Base-by-base conservation (phyloP, 345 rosid species). In the Pseudoturritis turrita region DNA sequence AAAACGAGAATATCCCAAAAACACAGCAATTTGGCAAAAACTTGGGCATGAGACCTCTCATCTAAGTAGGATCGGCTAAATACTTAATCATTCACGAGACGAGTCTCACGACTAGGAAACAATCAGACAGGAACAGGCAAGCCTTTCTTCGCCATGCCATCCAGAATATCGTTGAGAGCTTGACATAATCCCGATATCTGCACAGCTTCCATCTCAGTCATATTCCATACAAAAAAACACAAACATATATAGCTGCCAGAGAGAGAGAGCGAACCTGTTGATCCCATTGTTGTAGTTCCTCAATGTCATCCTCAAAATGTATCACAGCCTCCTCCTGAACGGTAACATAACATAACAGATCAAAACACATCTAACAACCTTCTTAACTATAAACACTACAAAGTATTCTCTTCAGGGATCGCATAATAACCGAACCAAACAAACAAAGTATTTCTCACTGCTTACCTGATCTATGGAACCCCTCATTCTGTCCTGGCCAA, bases 261-360 rank as follows among this genome's bases (percentile, higher is more conserved):
- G 33, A 72, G 47, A 75, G 64, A 52, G 62, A 37, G 23, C 29
- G 37, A 21, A 94, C 97, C 97, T 89, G 98, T 68, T 95, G 98
- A 86, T 91, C 99, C 99, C 98, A 95, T 75, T 85, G 99, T 77
- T 87, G 96, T 76, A 95, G 83, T 73, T 91, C 98, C 55, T 89
- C 96, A 13, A 91, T 85, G 77, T 89, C 99, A 71, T 95, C 99
- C 76, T 91, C 98, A 66, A 95, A 95, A 78, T 95, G 98, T 71
- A 95, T 91, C 65, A 91, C 89, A 45, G 96, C 97, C 80, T 91
- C 99, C 56, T 91, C 99, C 97, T 95, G 75, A 69, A 54, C 22
- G 28, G 14, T 50, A 65, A n/a, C n/a, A 46, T 4, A 56, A 40
- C 23, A 21, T 17, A 39, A 52, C 54, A 14, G 17, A 45, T 44